Evolutionary conservation across 2,329 filamentous ascomycete species (phyloP).

Genomic region (Metarhizium robertsii): DNA sequence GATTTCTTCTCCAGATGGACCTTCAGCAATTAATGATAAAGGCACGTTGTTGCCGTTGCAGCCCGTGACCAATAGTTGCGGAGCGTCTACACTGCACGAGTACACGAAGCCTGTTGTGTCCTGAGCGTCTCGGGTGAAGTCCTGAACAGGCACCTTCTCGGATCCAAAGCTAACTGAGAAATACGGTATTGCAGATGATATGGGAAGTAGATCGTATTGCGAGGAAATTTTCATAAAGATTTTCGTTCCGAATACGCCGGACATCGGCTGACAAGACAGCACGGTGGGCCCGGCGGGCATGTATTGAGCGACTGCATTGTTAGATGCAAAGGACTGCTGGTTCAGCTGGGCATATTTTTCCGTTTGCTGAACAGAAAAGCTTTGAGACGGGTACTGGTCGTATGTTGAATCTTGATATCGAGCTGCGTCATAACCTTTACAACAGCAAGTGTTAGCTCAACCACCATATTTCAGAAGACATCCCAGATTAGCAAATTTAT

Average conservation of each 20-base stretch:
- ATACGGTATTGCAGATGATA: slow-evolving; percentile 43
- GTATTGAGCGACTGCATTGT: slow-evolving; percentile 57
- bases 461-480: not conserved
- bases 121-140: slow-evolving; percentile 52
- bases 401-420: slow-evolving; percentile 50
- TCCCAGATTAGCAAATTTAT: not conserved
- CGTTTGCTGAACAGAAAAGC: slow-evolving; percentile 35
- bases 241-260: slow-evolving; percentile 60
- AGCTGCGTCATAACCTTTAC: slow-evolving; percentile 48
- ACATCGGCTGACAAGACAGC: slow-evolving; percentile 58
- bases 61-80: slow-evolving; percentile 45
- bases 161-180: slow-evolving; percentile 70
- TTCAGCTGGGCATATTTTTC: slow-evolving; percentile 45
- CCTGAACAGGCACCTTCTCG: slow-evolving; percentile 53
- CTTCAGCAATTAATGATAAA: slow-evolving; percentile 44
- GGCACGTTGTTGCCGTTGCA: slow-evolving; percentile 42
- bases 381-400: slow-evolving; percentile 40
- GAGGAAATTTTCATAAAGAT: slow-evolving; percentile 67
- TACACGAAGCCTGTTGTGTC: slow-evolving; percentile 58
- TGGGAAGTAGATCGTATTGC: slow-evolving; percentile 58
- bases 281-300: slow-evolving; percentile 53
- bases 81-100: slow-evolving; percentile 62
- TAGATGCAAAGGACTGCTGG: slow-evolving; percentile 48
- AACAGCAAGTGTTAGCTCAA: slow-evolving; percentile 1
- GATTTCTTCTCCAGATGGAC: slow-evolving; percentile 41